Percentiles rank a stretch among this genome's conserved stretches.
Evolutionary conservation across 208 protist species (phyloP).

Genomic region (Leishmania lainsoni): DNA sequence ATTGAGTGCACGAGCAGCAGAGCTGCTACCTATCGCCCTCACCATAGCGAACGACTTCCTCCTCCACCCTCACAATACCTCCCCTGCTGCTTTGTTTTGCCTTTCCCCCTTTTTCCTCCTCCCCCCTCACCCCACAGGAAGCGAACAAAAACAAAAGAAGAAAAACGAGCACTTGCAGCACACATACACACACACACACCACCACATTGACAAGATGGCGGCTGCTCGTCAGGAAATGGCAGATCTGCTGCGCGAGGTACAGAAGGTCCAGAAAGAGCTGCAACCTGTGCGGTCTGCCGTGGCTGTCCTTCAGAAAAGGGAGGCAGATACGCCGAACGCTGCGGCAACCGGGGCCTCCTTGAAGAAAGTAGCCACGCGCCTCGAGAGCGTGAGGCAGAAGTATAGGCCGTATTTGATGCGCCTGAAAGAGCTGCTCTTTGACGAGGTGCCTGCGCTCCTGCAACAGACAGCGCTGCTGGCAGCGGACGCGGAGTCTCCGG

Average conservation of each 20-base stretch:
- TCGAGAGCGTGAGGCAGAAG: conserved; percentile 53
- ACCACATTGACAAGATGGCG: conserved; percentile 35
- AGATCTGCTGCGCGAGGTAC: conserved; percentile 69
- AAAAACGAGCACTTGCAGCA: background rate
- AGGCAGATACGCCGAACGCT: conserved; percentile 51
- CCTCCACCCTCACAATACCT: background rate
- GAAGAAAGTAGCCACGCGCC: conserved; percentile 63
- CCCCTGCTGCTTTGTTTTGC: background rate
- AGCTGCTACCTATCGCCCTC: background rate
- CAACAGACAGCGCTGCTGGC: conserved; percentile 50
- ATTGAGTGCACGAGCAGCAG: background rate
- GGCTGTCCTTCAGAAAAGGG: conserved; percentile 62
- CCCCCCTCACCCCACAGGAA: background rate
- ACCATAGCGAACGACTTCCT: background rate
- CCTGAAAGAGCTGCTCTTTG: conserved; percentile 35
- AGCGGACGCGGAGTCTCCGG: background rate
- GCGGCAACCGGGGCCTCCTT: conserved; percentile 71
- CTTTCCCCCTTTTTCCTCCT: background rate
- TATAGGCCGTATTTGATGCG: conserved; percentile 50
- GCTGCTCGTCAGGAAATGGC: conserved; percentile 46
- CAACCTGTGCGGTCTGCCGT: conserved; percentile 78
- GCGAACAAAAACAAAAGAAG: background rate
- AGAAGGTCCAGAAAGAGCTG: conserved; percentile 82
- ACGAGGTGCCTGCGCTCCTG: conserved; percentile 54
- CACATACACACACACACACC: background rate